A percentile compares a stretch with the other conserved stretches of the same genome.
These are phyloP conservation scores for Sphenostylis stenocarpa DNA, from an alignment of 306 rosid species.

Conservation along the genomic window DNA sequence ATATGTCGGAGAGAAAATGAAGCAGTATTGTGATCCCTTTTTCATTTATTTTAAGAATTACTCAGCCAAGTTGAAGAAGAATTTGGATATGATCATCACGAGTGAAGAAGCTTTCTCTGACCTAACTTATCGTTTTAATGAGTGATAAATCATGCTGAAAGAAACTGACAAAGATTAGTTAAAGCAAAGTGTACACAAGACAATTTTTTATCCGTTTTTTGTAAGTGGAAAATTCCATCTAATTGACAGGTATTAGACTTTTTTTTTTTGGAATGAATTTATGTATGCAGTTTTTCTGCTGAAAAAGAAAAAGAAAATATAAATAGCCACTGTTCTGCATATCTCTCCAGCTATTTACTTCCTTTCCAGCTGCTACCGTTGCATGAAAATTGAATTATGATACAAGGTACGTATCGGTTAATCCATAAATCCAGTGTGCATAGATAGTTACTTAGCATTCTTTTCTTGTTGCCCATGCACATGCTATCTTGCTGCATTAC, in stretches of 20 bases:
- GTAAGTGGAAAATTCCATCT: neutral
- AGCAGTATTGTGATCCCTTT: neutral
- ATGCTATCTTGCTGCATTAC: neutral
- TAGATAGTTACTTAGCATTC: neutral
- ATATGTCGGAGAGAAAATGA: neutral
- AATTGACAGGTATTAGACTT: neutral
- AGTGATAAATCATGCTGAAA: neutral
- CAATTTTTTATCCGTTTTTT: neutral
- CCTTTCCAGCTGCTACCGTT: neutral
- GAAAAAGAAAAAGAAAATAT: neutral
- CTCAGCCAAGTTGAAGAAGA: neutral
- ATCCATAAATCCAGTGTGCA: neutral
- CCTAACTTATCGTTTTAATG: slow-evolving; percentile 22
- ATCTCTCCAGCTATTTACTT: neutral
- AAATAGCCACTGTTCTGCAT: neutral
- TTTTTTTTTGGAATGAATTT: neutral
- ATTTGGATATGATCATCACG: slow-evolving; percentile 27
- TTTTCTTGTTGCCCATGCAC: neutral
- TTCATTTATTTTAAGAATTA: neutral
- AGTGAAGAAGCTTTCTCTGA: slow-evolving; percentile 27
- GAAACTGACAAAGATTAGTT: neutral
- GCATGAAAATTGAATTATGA: neutral
- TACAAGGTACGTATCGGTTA: neutral
- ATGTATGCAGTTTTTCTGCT: neutral
- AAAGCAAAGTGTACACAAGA: neutral